Conservation (phyloP, 1,284 basidiomycete genomes). For the Coriolopsis trogii region DNA sequence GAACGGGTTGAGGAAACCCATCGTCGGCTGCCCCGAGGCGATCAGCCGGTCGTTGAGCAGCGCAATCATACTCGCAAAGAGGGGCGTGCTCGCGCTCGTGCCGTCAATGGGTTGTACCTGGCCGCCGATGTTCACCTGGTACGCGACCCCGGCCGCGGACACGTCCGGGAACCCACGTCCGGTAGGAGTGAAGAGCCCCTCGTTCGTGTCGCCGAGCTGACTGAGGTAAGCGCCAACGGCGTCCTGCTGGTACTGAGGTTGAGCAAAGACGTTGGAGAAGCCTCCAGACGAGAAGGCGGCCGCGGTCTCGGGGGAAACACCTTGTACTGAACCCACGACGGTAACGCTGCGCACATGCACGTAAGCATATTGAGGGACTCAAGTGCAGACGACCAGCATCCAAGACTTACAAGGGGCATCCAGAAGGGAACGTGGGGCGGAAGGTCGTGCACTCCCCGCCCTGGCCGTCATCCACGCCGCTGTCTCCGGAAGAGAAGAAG, state of each 20-base stretch:
- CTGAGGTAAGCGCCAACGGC: slow-evolving; percentile 36
- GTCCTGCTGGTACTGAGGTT: slow-evolving; percentile 41
- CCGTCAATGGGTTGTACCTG: slow-evolving; percentile 48
- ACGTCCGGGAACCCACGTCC: slow-evolving; percentile 34
- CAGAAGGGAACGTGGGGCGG: slow-evolving; percentile 63
- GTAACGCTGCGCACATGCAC: slow-evolving; percentile 43
- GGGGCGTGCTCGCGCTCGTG: slow-evolving; percentile 64
- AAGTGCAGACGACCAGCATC: too few species aligned
- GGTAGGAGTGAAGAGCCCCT: slow-evolving; percentile 34
- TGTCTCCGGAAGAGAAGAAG: slow-evolving; percentile 66
- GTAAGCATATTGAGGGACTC: too few species aligned
- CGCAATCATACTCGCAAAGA: slow-evolving; percentile 58
- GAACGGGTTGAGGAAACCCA: slow-evolving; percentile 67
- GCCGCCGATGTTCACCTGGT: slow-evolving; percentile 62
- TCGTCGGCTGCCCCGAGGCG: slow-evolving; percentile 46
- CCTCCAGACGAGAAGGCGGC: slow-evolving; percentile 54
- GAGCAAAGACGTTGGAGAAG: slow-evolving; percentile 52
- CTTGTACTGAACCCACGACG: slow-evolving; percentile 58
- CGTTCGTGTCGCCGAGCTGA: slow-evolving; percentile 39
- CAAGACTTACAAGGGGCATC: slow-evolving; percentile 36
- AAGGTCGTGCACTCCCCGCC: slow-evolving; percentile 60
- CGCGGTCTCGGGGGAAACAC: slow-evolving; percentile 39
- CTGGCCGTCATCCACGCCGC: slow-evolving; percentile 59
- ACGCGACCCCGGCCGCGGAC: slow-evolving; percentile 31
- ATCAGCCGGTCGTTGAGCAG: slow-evolving; percentile 64